Conservation (phyloP, 441 rosid species). For the Dalechampia spathulata region DNA sequence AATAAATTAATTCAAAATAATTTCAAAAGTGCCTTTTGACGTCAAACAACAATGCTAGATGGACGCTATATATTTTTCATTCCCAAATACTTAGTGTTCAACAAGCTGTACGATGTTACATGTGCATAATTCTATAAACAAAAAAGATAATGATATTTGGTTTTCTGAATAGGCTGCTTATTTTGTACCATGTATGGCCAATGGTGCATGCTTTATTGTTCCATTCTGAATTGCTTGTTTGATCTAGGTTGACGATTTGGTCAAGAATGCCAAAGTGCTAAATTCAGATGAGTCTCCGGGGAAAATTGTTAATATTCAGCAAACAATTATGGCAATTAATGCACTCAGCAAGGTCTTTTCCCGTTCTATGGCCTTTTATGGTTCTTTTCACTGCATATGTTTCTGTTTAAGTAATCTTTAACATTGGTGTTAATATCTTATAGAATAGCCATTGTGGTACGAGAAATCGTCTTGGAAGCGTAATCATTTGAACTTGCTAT, state of each 20-base stretch:
- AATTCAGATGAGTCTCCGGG: constrained; percentile 45
- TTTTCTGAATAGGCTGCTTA: neutral
- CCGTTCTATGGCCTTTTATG: constrained; percentile 12
- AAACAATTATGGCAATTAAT: constrained; percentile 74
- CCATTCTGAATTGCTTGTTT: constrained; percentile 17
- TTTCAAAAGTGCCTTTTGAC: too few species aligned
- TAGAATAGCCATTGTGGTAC: neutral
- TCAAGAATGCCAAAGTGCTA: constrained; percentile 42
- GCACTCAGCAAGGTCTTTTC: constrained; percentile 93
- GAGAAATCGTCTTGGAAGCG: neutral
- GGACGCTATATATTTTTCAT: too few species aligned
- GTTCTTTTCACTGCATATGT: neutral
- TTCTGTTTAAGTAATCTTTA: neutral
- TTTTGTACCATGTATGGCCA: neutral
- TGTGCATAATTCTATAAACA: neutral
- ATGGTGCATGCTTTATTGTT: neutral
- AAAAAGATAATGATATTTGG: neutral
- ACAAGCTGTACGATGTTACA: neutral
- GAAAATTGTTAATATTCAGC: constrained; percentile 60
- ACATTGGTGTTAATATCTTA: neutral
- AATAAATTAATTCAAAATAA: too few species aligned
- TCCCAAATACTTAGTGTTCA: too few species aligned
- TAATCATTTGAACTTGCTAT: neutral
- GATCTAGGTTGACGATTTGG: constrained; percentile 58
- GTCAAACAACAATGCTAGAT: too few species aligned